A percentile compares a stretch with the other conserved stretches of the same genome.
Evolutionary conservation across 768 basidiomycete species (phyloP).

Genomic region (Chalciporus piperatus): DNA sequence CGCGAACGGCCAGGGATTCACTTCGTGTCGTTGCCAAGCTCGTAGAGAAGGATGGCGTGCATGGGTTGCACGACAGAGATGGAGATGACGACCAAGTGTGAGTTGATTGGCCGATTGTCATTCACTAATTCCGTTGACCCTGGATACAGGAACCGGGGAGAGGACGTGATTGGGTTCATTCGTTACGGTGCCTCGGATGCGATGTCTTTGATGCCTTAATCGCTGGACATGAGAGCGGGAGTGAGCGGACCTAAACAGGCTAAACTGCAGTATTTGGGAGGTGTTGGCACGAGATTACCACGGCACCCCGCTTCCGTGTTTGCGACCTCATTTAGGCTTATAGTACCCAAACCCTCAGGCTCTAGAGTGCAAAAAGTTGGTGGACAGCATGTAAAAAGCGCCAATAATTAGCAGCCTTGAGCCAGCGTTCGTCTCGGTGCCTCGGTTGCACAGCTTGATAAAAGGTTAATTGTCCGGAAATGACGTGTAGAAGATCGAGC

Average conservation of each 20-base stretch:
- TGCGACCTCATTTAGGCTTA: constrained; percentile 17
- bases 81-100: constrained; percentile 44
- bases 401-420: no score
- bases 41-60: constrained; percentile 61
- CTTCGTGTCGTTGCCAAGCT: constrained; percentile 57
- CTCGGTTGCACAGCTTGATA: constrained; percentile 15
- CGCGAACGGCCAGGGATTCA: constrained; percentile 51
- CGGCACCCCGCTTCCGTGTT: constrained; percentile 26
- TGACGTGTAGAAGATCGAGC: constrained; percentile 11
- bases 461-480: constrained; percentile 15
- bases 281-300: constrained; percentile 15
- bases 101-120: constrained; percentile 24
- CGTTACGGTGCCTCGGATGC: constrained; percentile 55
- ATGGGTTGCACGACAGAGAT: constrained; percentile 33
- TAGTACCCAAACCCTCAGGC: no score
- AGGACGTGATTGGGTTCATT: constrained; percentile 53
- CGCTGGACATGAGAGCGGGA: not conserved
- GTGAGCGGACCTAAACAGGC: not conserved
- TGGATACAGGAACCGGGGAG: constrained; percentile 39
- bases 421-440: not conserved
- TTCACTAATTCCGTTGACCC: constrained; percentile 19
- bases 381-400: no score
- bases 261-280: constrained; percentile 14
- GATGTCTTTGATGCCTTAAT: constrained; percentile 50
- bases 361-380: no score